phyloP scores from a whole-genome alignment of 495 filamentous ascomycete genomes.

The Tuber calosporum region DNA sequence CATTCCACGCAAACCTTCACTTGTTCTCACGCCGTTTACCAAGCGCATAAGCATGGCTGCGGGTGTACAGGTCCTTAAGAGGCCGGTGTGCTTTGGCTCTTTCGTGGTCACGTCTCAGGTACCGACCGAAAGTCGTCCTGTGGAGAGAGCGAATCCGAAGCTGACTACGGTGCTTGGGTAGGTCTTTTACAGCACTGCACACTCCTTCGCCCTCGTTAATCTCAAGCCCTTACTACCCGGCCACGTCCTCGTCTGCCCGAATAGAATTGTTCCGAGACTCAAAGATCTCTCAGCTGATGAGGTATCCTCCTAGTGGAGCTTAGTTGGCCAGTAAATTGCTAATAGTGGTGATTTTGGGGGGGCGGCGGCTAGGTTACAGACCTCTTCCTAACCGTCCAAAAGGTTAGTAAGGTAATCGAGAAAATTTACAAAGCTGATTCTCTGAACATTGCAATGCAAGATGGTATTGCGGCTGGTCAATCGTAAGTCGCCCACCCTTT shows the following conservation, averaged over 20 bases:
- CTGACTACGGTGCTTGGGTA: conserved; percentile 38
- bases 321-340: background rate
- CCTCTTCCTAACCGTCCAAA: conserved; percentile 75
- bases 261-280: conserved; percentile 59
- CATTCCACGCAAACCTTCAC: background rate
- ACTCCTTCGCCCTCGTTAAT: conserved; percentile 82
- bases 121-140: conserved; percentile 4
- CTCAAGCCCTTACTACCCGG: conserved; percentile 90
- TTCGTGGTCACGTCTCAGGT: conserved; percentile 61
- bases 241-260: conserved; percentile 76
- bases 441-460: conserved; percentile 90
- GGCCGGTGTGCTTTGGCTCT: conserved; percentile 55
- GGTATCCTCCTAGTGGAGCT: conserved; percentile 16
- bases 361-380: conserved; percentile 54
- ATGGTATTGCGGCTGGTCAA: conserved; percentile 82
- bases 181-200: conserved; percentile 78
- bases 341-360: background rate
- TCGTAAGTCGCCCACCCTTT: conserved; percentile 39
- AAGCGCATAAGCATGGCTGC: conserved; percentile 12
- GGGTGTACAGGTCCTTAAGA: conserved; percentile 2
- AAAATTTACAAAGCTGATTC: conserved; percentile 48
- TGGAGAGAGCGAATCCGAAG: conserved; percentile 3
- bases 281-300: conserved; percentile 67
- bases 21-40: background rate
- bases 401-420: conserved; percentile 47